Percentiles rank a stretch among this genome's conserved stretches.
These are phyloP conservation scores for Gloeophyllum trabeum DNA, from an alignment of 768 basidiomycete genomes.

Conservation along the genomic window DNA sequence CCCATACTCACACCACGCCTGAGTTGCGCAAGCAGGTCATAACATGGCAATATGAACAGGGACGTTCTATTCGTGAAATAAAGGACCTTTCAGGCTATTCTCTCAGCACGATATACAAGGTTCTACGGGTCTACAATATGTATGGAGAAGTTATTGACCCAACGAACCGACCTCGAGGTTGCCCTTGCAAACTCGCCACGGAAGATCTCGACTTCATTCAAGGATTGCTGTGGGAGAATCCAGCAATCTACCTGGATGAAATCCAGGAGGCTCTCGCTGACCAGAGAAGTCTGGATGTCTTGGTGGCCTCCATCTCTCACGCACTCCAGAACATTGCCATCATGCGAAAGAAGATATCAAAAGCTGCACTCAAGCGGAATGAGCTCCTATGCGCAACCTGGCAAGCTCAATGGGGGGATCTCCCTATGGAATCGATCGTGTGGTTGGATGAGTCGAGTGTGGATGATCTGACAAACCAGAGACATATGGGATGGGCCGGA, in stretches of 20 bases:
- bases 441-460: conserved; percentile 3
- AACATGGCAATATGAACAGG: neutral
- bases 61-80: neutral
- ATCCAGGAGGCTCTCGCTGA: conserved; percentile 15
- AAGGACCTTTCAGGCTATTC: neutral
- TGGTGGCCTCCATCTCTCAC: conserved; percentile 18
- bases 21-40: neutral
- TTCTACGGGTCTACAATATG: conserved; percentile 8
- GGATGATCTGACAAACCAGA: conserved; percentile 17
- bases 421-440: neutral
- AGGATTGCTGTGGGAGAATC: conserved; percentile 13
- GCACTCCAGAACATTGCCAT: conserved; percentile 12
- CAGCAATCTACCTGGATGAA: conserved; percentile 21
- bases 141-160: conserved; percentile 12
- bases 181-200: conserved; percentile 9
- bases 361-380: conserved; percentile 17
- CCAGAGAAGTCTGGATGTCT: conserved; percentile 13
- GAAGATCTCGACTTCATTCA: conserved; percentile 14
- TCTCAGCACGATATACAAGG: conserved; percentile 8
- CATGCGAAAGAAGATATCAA: conserved; percentile 15
- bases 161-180: conserved; percentile 8
- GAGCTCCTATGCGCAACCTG: conserved; percentile 15
- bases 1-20: neutral
- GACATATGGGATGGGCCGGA: conserved; percentile 12
- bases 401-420: conserved; percentile 13